These are phyloP conservation scores for Protomyces inundatus DNA, from an alignment of 1,139 yeast genomes.

Conservation along the genomic window DNA sequence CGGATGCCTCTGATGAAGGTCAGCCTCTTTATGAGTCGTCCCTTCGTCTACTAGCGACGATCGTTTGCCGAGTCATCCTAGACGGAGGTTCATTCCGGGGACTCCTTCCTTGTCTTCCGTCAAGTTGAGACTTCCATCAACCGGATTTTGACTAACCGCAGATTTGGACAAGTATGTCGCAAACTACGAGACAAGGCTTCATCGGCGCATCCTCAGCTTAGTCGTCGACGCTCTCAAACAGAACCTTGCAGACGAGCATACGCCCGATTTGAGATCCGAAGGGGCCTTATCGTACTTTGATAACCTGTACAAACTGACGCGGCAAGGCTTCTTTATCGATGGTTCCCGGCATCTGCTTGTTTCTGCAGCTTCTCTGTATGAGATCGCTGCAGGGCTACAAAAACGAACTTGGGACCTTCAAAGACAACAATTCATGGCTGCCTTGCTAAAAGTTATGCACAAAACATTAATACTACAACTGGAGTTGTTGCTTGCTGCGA, in stretches of 20 bases:
- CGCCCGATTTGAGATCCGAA: not conserved
- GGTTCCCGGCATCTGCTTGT: constrained; percentile 33
- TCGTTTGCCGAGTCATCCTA: not conserved
- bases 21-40: too few species aligned
- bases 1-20: not conserved
- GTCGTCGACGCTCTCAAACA: constrained; percentile 27
- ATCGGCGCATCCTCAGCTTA: constrained; percentile 28
- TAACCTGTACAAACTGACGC: not conserved
- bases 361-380: constrained; percentile 24
- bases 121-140: not conserved
- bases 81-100: not conserved
- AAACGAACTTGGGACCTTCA: too few species aligned
- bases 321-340: constrained; percentile 32
- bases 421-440: too few species aligned
- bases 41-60: not conserved
- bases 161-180: constrained; percentile 31
- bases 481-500: constrained; percentile 22
- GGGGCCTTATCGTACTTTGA: constrained; percentile 29
- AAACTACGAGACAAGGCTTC: constrained; percentile 31
- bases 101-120: not conserved
- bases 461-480: not conserved
- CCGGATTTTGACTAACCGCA: constrained; percentile 26
- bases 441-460: not conserved
- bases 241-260: constrained; percentile 14
- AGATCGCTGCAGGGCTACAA: too few species aligned